Conservation (phyloP, 305 asterid genomes). For the Andrographis paniculata region DNA sequence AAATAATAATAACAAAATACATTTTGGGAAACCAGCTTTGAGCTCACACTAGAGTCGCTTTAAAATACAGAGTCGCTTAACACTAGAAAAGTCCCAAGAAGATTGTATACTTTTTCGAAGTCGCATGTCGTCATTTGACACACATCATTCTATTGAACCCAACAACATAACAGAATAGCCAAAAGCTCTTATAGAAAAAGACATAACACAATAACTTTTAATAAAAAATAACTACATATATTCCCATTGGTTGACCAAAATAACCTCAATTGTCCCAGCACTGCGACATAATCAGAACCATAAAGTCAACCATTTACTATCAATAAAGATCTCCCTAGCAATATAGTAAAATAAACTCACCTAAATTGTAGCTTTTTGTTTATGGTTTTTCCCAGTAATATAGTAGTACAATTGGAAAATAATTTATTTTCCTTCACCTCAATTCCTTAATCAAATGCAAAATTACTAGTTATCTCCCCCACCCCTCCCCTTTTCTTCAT, state of each 20-base stretch:
- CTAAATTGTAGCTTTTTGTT: no score
- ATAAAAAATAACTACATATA: no score
- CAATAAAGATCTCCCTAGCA: no score
- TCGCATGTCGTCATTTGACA: conserved; percentile 5
- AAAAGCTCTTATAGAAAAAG: conserved; percentile 3
- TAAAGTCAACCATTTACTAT: conserved; percentile 2
- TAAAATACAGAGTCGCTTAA: conserved; percentile 1
- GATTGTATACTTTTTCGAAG: conserved; percentile 8
- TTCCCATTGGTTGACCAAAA: conserved; percentile 13
- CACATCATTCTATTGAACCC: not conserved
- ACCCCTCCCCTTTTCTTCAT: no score
- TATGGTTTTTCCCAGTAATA: no score
- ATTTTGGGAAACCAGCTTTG: conserved; percentile 16
- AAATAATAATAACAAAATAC: conserved; percentile 12
- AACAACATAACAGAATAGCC: not conserved
- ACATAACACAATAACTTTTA: conserved; percentile 4
- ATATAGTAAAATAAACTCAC: no score
- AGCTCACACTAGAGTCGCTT: conserved; percentile 8
- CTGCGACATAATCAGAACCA: conserved; percentile 13
- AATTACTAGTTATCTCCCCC: no score
- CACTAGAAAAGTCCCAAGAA: conserved; percentile 6
- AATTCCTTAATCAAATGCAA: no score
- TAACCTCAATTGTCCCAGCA: conserved; percentile 10
- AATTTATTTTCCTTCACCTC: no score
- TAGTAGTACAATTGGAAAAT: no score